phyloP scores from a whole-genome alignment of 2,329 filamentous ascomycete genomes.

The Hypoxylon sp. region DNA sequence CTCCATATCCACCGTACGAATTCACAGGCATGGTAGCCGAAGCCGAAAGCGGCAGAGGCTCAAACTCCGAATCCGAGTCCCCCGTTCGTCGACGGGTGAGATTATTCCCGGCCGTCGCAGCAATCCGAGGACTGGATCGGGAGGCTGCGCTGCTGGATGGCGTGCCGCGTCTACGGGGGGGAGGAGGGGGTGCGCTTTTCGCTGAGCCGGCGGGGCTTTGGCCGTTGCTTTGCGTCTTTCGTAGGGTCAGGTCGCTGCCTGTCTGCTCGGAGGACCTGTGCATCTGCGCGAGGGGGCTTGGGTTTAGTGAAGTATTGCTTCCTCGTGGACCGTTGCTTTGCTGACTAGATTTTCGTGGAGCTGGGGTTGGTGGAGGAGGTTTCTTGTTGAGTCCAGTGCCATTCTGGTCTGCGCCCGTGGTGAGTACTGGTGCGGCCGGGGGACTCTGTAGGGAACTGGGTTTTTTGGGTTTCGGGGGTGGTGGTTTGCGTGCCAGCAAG shows the following conservation, averaged over 20 bases:
- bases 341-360: slow-evolving; percentile 48
- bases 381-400: slow-evolving; percentile 15
- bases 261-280: slow-evolving; percentile 51
- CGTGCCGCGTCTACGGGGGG: slow-evolving; percentile 56
- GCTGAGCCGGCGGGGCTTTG: slow-evolving; percentile 13
- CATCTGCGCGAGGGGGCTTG: slow-evolving; percentile 52
- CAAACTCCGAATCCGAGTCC: slow-evolving; percentile 54
- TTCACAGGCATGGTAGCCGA: slow-evolving; percentile 37
- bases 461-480: slow-evolving; percentile 66
- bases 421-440: slow-evolving; percentile 36
- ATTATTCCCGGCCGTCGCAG: slow-evolving; percentile 12
- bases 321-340: slow-evolving; percentile 23
- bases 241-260: not conserved
- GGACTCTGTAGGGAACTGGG: slow-evolving; percentile 62
- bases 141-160: slow-evolving; percentile 43
- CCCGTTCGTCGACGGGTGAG: slow-evolving; percentile 44
- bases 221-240: slow-evolving; percentile 5
- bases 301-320: slow-evolving; percentile 15
- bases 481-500: slow-evolving; percentile 47
- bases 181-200: slow-evolving; percentile 53
- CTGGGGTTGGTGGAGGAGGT: slow-evolving; percentile 47
- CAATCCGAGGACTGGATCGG: slow-evolving; percentile 45
- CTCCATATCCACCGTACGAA: slow-evolving; percentile 19
- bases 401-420: slow-evolving; percentile 20
- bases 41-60: slow-evolving; percentile 45